A percentile compares a stretch with the other conserved stretches of the same genome.
Conservation (phyloP, 148 eudicot genomes). For the Simmondsia chinensis region DNA sequence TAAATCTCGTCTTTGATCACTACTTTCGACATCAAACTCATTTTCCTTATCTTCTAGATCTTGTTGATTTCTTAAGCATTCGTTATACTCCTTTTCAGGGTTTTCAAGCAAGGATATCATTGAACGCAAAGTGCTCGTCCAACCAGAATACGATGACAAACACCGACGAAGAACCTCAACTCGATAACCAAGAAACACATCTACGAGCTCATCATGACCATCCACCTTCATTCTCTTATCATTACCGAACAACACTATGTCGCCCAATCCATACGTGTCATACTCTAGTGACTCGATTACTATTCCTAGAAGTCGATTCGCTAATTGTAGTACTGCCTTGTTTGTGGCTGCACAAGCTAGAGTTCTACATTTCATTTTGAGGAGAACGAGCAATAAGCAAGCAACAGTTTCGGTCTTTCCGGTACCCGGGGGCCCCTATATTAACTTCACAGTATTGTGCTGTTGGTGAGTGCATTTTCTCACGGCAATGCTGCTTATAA, state of each 20-base stretch:
- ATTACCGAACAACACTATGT: constrained; percentile 22
- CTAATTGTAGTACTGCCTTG: constrained; percentile 29
- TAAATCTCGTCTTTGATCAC: too few relatives aligned
- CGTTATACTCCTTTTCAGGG: constrained; percentile 21
- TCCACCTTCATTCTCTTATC: constrained; percentile 20
- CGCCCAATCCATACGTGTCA: constrained; percentile 17
- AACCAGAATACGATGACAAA: constrained; percentile 19
- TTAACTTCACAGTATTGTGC: constrained; percentile 23
- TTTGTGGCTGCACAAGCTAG: constrained; percentile 48
- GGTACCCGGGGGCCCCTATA: constrained; percentile 52
- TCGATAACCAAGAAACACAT: constrained; percentile 20
- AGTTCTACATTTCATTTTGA: constrained; percentile 21
- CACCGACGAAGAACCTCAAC: constrained; percentile 16
- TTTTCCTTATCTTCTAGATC: too few relatives aligned
- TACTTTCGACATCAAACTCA: too few relatives aligned
- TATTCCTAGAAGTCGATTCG: constrained; percentile 15
- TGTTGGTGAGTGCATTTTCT: constrained; percentile 14
- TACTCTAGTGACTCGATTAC: neutral
- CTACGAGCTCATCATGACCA: constrained; percentile 16
- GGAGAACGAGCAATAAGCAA: constrained; percentile 12
- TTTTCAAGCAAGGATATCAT: constrained; percentile 30
- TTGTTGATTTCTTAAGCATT: constrained; percentile 11
- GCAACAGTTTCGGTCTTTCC: constrained; percentile 40
- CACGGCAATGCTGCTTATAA: constrained; percentile 12
- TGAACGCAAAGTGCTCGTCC: constrained; percentile 12